phyloP scores from a whole-genome alignment of 169 alveolate genomes.

The Blepharisma undulans region DNA sequence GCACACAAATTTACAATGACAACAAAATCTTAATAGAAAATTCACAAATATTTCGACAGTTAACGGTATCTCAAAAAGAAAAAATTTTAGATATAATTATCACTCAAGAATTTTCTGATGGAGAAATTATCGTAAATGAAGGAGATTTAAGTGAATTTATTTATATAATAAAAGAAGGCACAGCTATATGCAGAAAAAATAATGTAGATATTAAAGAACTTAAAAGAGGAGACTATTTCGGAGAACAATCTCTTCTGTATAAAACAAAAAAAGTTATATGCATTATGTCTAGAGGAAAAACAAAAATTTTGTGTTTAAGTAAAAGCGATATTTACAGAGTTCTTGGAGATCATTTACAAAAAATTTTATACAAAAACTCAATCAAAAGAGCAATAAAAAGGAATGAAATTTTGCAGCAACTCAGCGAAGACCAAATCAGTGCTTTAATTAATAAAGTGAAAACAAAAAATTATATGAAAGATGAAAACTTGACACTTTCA shows the following conservation, averaged over 20 bases:
- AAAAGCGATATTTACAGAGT: conserved; percentile 51
- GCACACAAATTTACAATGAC: conserved; percentile 8
- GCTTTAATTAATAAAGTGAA: conserved; percentile 26
- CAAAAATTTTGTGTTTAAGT: conserved; percentile 45
- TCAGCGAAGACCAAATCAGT: neutral
- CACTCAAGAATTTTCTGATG: conserved; percentile 45
- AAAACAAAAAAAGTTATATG: conserved; percentile 84
- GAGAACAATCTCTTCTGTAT: conserved; percentile 84
- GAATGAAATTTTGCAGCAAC: neutral
- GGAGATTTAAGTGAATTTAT: conserved; percentile 59
- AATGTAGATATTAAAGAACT: conserved; percentile 50
- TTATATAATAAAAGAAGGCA: conserved; percentile 60
- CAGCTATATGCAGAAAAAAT: conserved; percentile 44
- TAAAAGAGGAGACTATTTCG: conserved; percentile 58
- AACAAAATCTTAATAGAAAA: conserved; percentile 8
- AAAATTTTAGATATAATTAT: conserved; percentile 46
- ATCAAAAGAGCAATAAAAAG: conserved; percentile 17
- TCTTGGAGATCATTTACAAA: conserved; percentile 49
- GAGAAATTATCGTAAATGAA: conserved; percentile 56
- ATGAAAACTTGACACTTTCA: conserved; percentile 38
- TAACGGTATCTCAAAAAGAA: conserved; percentile 33
- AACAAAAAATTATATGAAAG: neutral
- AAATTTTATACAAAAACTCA: conserved; percentile 19
- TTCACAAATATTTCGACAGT: neutral
- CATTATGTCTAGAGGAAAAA: conserved; percentile 71